Conservation (phyloP, 1,284 basidiomycete species). For the Malassezia caprae region DNA sequence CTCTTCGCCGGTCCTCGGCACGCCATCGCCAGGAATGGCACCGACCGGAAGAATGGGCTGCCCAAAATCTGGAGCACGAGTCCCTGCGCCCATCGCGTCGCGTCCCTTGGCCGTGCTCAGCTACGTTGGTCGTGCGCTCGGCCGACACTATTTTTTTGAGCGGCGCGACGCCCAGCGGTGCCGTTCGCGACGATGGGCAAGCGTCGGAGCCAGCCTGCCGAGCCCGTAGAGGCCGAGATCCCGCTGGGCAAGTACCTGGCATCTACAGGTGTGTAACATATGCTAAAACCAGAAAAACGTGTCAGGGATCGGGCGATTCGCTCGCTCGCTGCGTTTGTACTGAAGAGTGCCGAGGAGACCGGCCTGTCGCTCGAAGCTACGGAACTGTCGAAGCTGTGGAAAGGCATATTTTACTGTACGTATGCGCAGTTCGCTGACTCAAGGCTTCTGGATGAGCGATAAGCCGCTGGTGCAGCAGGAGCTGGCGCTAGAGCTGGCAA, state of each 20-base stretch:
- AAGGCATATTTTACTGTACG: slow-evolving; percentile 85
- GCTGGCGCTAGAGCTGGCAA: slow-evolving; percentile 72
- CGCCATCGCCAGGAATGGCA: slow-evolving; percentile 24
- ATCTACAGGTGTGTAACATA: slow-evolving; percentile 19
- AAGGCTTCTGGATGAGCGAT: slow-evolving; percentile 91
- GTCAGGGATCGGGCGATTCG: slow-evolving; percentile 71
- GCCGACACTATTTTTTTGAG: slow-evolving; percentile 11
- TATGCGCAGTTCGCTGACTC: neutral
- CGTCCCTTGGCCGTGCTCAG: neutral
- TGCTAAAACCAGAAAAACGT: slow-evolving; percentile 53
- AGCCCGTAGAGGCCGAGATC: slow-evolving; percentile 18
- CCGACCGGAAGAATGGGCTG: slow-evolving; percentile 29
- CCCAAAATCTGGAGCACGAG: slow-evolving; percentile 6
- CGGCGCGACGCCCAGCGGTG: neutral
- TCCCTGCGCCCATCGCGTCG: neutral
- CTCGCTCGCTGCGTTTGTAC: slow-evolving; percentile 59
- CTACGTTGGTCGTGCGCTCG: slow-evolving; percentile 4
- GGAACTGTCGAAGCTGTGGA: slow-evolving; percentile 91
- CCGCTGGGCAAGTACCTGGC: slow-evolving; percentile 37
- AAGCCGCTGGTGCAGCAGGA: slow-evolving; percentile 92
- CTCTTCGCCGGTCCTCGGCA: slow-evolving; percentile 33
- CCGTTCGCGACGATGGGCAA: slow-evolving; percentile 10
- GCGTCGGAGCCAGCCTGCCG: neutral
- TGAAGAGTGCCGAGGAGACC: slow-evolving; percentile 23
- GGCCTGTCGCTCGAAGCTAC: slow-evolving; percentile 52